phyloP scores from a whole-genome alignment of 2,329 filamentous ascomycete genomes.

The Hymenoscyphus fraxineus region DNA sequence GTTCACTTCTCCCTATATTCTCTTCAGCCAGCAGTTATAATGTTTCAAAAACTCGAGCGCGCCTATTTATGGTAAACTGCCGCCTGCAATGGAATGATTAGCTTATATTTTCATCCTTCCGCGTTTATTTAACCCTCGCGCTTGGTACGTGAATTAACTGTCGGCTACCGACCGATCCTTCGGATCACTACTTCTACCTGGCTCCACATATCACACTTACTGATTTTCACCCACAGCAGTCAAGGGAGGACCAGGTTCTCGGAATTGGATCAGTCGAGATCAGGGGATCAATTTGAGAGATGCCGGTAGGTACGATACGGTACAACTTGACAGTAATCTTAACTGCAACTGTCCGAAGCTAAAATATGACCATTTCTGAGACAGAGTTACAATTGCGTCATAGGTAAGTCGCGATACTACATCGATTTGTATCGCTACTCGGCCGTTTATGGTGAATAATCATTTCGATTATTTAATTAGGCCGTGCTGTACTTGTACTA shows the following conservation, averaged over 20 bases:
- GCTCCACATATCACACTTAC: not conserved
- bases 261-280: not conserved
- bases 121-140: not conserved
- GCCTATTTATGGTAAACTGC: conserved; percentile 1
- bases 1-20: not conserved
- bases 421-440: not conserved
- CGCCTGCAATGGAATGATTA: not conserved
- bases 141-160: not conserved
- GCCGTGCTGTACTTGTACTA: too few species aligned
- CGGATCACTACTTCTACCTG: not conserved
- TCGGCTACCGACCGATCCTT: not conserved
- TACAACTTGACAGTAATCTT: not conserved
- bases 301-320: not conserved
- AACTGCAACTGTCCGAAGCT: not conserved
- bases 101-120: not conserved
- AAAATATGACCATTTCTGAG: not conserved
- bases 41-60: not conserved
- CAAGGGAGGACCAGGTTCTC: not conserved
- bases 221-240: not conserved
- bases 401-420: not conserved
- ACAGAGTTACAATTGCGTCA: conserved; percentile 1
- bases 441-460: not conserved
- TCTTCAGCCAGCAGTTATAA: not conserved
- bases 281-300: not conserved
- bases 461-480: not conserved